These are phyloP conservation scores for Polyplosphaeria fusca DNA, from an alignment of 495 filamentous ascomycete species.

Conservation along the genomic window DNA sequence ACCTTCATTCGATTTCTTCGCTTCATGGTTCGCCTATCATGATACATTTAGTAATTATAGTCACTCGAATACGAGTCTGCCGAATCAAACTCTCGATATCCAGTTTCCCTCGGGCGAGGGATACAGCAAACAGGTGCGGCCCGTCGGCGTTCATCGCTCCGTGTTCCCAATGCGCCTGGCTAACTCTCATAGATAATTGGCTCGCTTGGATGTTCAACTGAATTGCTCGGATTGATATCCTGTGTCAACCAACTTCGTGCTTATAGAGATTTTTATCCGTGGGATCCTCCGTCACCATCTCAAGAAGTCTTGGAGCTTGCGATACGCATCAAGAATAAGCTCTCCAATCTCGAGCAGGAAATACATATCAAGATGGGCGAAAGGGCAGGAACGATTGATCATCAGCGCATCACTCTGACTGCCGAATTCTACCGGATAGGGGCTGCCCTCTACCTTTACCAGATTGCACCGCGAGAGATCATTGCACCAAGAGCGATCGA, in stretches of 20 bases:
- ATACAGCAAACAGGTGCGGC: background rate
- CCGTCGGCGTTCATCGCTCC: too few relatives aligned
- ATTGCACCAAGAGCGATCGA: constrained; percentile 1
- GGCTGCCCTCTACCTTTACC: constrained; percentile 17
- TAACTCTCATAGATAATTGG: constrained; percentile 22
- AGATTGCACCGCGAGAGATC: background rate
- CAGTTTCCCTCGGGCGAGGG: constrained; percentile 7
- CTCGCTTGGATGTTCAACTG: constrained; percentile 13
- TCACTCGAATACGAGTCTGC: background rate
- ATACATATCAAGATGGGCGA: constrained; percentile 6
- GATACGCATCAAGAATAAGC: constrained; percentile 1
- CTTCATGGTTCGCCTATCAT: constrained; percentile 18
- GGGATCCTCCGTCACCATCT: background rate
- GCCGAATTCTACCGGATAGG: constrained; percentile 21
- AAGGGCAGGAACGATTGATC: constrained; percentile 7
- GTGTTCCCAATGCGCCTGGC: too few relatives aligned
- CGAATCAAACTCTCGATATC: background rate
- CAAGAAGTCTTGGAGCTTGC: background rate
- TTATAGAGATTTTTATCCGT: background rate
- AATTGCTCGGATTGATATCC: constrained; percentile 14
- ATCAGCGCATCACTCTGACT: constrained; percentile 12
- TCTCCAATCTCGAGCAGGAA: constrained; percentile 12
- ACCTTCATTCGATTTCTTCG: constrained; percentile 4
- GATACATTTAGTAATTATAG: constrained; percentile 16
- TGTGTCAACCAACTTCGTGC: constrained; percentile 19